Base-by-base conservation (phyloP, 192 early-diverging fungal species). In the Backusella circina region DNA sequence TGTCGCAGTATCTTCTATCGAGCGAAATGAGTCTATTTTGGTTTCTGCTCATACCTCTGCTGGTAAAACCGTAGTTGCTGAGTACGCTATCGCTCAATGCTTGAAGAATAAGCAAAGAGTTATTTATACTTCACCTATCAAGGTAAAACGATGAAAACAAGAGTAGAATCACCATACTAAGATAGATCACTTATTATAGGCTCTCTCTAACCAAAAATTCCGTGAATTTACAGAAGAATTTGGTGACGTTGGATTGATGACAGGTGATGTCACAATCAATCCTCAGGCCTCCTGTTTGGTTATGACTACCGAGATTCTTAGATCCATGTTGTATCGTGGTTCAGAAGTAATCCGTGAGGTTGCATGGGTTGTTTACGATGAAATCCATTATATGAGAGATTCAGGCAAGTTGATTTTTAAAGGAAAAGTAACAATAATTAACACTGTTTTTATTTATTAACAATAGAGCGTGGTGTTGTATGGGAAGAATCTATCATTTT, bases 401-500 rank as follows among this genome's bases (percentile, higher is more conserved):
- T 92, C 91, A 77, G 86, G 90, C 90, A 85, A 67, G n/a, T 67
- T 79, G 9, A 70, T 0, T n/a, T n/a, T 41, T 67, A 70, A 9
- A 70, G n/a, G 38, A 4, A 8, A 3, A 21, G 39, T 36, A 37
- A 9, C 4, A 33, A 32, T 13, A n/a, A 67, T 32, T 35, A 36
- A 72, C 47, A 65, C 7, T 3, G 30, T n/a, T n/a, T 9, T 37
- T 37, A 9, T 37, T 37, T 10, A 37, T 37, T 31, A 5, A 66
- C 28, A 28, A 18, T 84, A 92, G 95, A 92, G 54, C 94, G 98
- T 75, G 98, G 98, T 72, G 98, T 99, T 3, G 98, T 99, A 0
- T 99, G 98, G 98, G 98, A 99, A 81, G 98, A 99, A 86, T 97
- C 97, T 0, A 90, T 99, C 57, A 98, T 99, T 75, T 82, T 99